Evolutionary conservation across 1,139 yeast genomes (phyloP).

Genomic region (Candida freyschussii): DNA sequence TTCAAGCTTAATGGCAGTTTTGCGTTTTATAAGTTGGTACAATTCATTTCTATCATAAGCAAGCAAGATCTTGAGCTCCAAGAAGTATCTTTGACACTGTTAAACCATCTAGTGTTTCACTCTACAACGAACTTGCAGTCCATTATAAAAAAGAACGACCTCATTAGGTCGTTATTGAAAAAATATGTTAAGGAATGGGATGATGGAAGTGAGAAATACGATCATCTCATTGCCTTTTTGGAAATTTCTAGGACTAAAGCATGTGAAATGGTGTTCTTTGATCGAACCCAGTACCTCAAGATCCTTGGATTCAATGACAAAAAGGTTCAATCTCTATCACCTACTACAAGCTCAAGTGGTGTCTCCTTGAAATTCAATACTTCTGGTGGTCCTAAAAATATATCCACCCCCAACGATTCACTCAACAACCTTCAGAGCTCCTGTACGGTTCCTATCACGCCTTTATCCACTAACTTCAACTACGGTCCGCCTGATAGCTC

Average conservation of each 20-base stretch:
- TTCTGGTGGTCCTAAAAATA: not conserved
- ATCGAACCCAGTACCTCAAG: conserved; percentile 3
- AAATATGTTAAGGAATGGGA: conserved; percentile 30
- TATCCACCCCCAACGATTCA: not conserved
- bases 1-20: conserved; percentile 34
- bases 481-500: not conserved
- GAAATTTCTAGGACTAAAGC: not conserved
- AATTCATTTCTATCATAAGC: conserved; percentile 29
- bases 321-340: conserved; percentile 1
- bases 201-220: conserved; percentile 26
- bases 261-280: conserved; percentile 4
- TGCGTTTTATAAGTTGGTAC: conserved; percentile 35
- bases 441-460: not conserved
- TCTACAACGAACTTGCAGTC: conserved; percentile 13
- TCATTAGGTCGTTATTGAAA: conserved; percentile 25
- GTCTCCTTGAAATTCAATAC: not conserved
- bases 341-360: conserved; percentile 3
- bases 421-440: conserved; percentile 1
- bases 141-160: conserved; percentile 22
- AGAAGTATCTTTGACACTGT: conserved; percentile 27
- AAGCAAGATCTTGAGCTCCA: conserved; percentile 29
- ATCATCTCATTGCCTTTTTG: conserved; percentile 3
- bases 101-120: conserved; percentile 32
- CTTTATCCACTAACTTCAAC: conserved; percentile 1
- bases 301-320: conserved; percentile 7